Evolutionary conservation across 2,329 filamentous ascomycete genomes (phyloP).

Genomic region (Ophioceras dolichostomum): DNA sequence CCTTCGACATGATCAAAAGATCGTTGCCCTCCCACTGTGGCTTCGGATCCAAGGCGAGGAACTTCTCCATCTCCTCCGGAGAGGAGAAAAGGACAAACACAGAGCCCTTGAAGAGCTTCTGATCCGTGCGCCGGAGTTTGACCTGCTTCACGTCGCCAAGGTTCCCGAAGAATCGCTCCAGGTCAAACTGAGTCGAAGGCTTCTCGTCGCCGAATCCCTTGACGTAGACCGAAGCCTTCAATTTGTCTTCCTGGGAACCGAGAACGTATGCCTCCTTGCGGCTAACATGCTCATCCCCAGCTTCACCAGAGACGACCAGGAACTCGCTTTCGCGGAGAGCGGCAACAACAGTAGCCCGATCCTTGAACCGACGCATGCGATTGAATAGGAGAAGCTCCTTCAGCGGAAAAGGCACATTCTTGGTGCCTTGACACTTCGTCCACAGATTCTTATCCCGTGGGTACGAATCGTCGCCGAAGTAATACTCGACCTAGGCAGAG

Average conservation of each 20-base stretch:
- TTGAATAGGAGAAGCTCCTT: conserved; percentile 76
- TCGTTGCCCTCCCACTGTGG: conserved; percentile 76
- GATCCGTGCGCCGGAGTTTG: conserved; percentile 66
- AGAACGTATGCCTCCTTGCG: conserved; percentile 66
- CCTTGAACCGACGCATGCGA: conserved; percentile 92
- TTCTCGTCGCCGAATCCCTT: conserved; percentile 88
- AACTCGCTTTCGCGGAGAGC: conserved; percentile 68
- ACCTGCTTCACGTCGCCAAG: conserved; percentile 67
- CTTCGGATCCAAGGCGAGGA: conserved; percentile 66
- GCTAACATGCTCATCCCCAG: conserved; percentile 58
- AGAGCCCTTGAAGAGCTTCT: conserved; percentile 83
- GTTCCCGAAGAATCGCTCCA: conserved; percentile 81
- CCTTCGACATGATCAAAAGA: conserved; percentile 77
- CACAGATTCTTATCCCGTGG: conserved; percentile 82
- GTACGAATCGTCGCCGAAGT: conserved; percentile 88
- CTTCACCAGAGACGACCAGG: conserved; percentile 61
- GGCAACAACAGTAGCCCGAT: conserved; percentile 69
- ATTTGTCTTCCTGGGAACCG: too few species aligned
- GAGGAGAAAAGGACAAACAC: conserved; percentile 87
- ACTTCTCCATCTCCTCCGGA: conserved; percentile 67
- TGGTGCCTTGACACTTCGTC: conserved; percentile 59
- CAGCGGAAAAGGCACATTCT: conserved; percentile 73
- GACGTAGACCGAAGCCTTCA: conserved; percentile 78
- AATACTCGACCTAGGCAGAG: conserved; percentile 68
- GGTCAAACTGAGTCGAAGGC: conserved; percentile 79